Base-by-base conservation (phyloP, 2,329 filamentous ascomycete genomes). In the Microascus cirrosus region DNA sequence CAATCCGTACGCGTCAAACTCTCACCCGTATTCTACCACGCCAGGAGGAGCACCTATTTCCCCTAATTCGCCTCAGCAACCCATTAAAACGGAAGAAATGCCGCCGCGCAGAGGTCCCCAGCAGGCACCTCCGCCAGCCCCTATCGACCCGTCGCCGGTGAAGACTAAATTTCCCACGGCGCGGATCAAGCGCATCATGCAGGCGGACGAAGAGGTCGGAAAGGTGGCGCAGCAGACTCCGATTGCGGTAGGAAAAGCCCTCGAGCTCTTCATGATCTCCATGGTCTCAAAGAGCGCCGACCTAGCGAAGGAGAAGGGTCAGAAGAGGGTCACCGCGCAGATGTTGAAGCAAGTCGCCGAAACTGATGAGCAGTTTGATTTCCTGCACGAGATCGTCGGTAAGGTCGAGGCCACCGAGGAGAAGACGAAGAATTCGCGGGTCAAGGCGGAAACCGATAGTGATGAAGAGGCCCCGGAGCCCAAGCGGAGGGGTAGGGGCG, bases 171-270 rank as follows among this genome's bases (percentile, higher is more conserved):
- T 99, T 67, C 94, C 94, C 1, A 95, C 95, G 35, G 94, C 94
- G 15, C 83, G 94, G 61, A 99, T 99, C 77, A 99, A 99, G 79
- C 85, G 94, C 56, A 97, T 99, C 67, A 97, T 99, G 94, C 94
- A 99, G 74, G 93, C 93, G 12, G 94, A 99, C 68, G 94, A 99
- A 68, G 94, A 99, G 70, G 92, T 99, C 0, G 94, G 94, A 61
- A 99, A 99, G 74, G 94, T 99, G 11, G 92, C 94, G 3, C 94
- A 99, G 72, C 94, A 97, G 61, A 96, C 94, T 0, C 93, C 93
- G 18, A 95, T 96, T 59, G 94, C 93, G 28, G 93, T 97, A 52
- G 90, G 90, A 64, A 96, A 96, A 76, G 94, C 94, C 18, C 80
- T 99, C 7, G 94, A 99, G 74, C 80, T 99, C 10, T 99, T 99